Evolutionary conservation across 78 protist genomes (phyloP).

Genomic region (Mastigamoeba balamuthi): DNA sequence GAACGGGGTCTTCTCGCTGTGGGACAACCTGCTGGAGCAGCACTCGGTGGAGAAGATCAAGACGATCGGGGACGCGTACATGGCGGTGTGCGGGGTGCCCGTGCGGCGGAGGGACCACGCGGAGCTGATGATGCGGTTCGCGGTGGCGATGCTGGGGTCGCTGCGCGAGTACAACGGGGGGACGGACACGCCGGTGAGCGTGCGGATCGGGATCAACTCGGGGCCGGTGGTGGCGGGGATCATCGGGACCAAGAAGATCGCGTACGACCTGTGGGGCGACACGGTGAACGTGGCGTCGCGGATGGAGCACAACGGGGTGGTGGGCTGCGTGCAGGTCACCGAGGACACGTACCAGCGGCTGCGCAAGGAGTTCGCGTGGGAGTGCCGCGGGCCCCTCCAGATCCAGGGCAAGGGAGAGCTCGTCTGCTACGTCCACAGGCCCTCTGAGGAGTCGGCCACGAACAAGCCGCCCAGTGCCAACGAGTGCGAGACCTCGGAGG

Average conservation of each 20-base stretch:
- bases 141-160: conserved; percentile 3
- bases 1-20: conserved; percentile 36
- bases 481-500: no score
- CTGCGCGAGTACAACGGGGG: conserved; percentile 17
- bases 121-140: conserved; percentile 1
- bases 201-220: conserved; percentile 28
- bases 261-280: conserved; percentile 46
- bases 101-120: background rate
- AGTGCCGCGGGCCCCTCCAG: conserved; percentile 3
- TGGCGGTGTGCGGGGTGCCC: conserved; percentile 41
- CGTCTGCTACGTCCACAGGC: no score
- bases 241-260: conserved; percentile 16
- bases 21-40: conserved; percentile 24
- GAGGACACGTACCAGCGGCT: conserved; percentile 13
- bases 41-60: conserved; percentile 66
- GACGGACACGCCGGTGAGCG: background rate
- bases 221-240: conserved; percentile 39
- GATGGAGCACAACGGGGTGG: conserved; percentile 46
- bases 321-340: conserved; percentile 29
- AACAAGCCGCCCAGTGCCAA: no score
- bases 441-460: no score
- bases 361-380: conserved; percentile 13
- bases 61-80: conserved; percentile 62
- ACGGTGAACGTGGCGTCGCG: conserved; percentile 32
- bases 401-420: conserved; percentile 67